A percentile compares a stretch with the other conserved stretches of the same genome.
Evolutionary conservation across 495 filamentous ascomycete species (phyloP).

Genomic region (Staphylotrichum tortipilum): DNA sequence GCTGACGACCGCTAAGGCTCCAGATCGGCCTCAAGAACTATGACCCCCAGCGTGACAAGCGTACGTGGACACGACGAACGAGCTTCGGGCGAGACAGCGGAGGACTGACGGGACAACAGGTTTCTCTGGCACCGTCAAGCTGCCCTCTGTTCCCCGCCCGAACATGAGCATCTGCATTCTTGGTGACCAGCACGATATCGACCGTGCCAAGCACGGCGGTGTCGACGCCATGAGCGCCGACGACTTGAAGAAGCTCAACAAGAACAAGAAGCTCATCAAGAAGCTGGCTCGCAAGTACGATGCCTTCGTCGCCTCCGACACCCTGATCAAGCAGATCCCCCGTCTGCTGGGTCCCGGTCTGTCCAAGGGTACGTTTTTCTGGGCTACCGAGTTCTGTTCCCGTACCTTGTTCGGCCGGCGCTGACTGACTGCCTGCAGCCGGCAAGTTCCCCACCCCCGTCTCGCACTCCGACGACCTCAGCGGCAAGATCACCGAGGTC

Average conservation of each 20-base stretch:
- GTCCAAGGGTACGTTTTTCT: slow-evolving; percentile 68
- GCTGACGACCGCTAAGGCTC: slow-evolving; percentile 34
- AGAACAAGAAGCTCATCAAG: slow-evolving; percentile 99
- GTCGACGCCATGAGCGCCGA: slow-evolving; percentile 96
- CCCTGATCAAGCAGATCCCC: slow-evolving; percentile 97
- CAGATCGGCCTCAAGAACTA: slow-evolving; percentile 99
- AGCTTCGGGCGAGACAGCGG: not conserved
- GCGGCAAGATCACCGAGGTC: slow-evolving; percentile 91
- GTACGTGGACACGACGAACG: slow-evolving; percentile 20
- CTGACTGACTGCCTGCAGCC: slow-evolving; percentile 6
- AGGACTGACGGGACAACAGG: not conserved
- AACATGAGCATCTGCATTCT: slow-evolving; percentile 95
- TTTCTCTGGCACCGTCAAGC: slow-evolving; percentile 91
- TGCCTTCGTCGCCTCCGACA: slow-evolving; percentile 92
- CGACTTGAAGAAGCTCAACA: slow-evolving; percentile 99
- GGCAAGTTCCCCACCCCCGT: slow-evolving; percentile 99
- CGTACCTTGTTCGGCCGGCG: not conserved
- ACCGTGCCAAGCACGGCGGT: slow-evolving; percentile 96
- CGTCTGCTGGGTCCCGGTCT: slow-evolving; percentile 98
- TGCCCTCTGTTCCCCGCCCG: slow-evolving; percentile 76
- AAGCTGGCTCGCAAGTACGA: slow-evolving; percentile 99
- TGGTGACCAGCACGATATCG: slow-evolving; percentile 99
- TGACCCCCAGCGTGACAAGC: slow-evolving; percentile 99
- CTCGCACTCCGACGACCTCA: slow-evolving; percentile 89
- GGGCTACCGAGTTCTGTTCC: not conserved